phyloP scores from a whole-genome alignment of 257 asterid species.

The Oldenlandia corymbosa region DNA sequence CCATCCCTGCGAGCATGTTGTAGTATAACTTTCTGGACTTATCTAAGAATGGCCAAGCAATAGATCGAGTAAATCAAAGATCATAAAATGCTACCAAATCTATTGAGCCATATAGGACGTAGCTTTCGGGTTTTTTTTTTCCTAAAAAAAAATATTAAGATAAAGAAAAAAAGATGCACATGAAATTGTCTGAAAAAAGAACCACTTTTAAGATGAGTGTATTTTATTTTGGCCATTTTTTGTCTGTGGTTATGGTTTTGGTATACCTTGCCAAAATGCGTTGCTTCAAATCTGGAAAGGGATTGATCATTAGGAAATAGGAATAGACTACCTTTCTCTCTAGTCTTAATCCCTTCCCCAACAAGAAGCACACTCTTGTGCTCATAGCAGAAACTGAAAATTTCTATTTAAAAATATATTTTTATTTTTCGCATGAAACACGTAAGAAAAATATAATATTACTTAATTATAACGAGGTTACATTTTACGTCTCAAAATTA shows the following conservation, averaged over 20 bases:
- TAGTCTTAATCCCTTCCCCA: slow-evolving; percentile 7
- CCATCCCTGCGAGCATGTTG: too few relatives aligned
- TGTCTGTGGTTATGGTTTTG: slow-evolving; percentile 3
- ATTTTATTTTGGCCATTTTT: too few relatives aligned
- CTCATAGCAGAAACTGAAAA: not conserved
- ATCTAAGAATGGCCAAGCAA: slow-evolving; percentile 3
- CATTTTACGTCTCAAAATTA: too few relatives aligned
- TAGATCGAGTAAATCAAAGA: not conserved
- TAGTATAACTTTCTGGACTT: not conserved
- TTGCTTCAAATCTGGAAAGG: slow-evolving; percentile 8
- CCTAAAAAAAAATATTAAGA: too few relatives aligned
- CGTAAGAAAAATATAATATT: too few relatives aligned
- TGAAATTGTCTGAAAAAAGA: slow-evolving; percentile 9
- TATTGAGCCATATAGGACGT: too few relatives aligned
- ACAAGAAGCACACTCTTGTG: slow-evolving; percentile 1
- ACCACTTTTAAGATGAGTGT: slow-evolving; percentile 1
- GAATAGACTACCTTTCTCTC: slow-evolving; percentile 1
- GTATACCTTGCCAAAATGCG: not conserved
- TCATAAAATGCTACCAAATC: not conserved
- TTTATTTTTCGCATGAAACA: too few relatives aligned
- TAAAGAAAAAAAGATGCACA: not conserved
- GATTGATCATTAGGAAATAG: slow-evolving; percentile 4
- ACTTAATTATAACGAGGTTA: too few relatives aligned
- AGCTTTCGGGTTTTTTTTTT: too few relatives aligned
- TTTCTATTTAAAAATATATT: not conserved